Evolutionary conservation across 2,329 filamentous ascomycete genomes (phyloP).

Genomic region (Alternaria consortialis): DNA sequence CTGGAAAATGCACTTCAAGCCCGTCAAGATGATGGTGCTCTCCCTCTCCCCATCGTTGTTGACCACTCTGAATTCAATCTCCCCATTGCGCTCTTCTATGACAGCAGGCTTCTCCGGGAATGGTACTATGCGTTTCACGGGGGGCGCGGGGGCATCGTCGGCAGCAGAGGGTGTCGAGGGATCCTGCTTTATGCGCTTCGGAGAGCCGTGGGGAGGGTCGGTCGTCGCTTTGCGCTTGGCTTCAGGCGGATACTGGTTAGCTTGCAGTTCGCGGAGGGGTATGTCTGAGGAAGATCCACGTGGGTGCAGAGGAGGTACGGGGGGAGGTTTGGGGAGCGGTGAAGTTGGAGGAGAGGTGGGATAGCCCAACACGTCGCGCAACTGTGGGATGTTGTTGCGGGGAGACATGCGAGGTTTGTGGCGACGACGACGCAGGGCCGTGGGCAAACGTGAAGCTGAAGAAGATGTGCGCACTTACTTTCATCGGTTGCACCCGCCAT

Average conservation of each 20-base stretch:
- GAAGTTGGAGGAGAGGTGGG: constrained; percentile 27
- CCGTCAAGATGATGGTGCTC: constrained; percentile 92
- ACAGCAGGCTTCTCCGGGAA: constrained; percentile 96
- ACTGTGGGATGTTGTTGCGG: constrained; percentile 18
- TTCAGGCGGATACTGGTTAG: constrained; percentile 30
- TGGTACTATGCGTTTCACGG: constrained; percentile 72
- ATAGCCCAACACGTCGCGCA: constrained; percentile 33
- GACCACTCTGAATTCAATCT: constrained; percentile 96
- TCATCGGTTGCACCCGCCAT: constrained; percentile 51
- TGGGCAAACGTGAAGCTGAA: neutral
- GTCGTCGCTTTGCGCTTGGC: constrained; percentile 80
- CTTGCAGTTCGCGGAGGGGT: constrained; percentile 17
- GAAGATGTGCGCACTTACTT: constrained; percentile 36
- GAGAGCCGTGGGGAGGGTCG: constrained; percentile 66
- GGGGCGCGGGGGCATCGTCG: constrained; percentile 48
- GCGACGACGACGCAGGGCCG: neutral
- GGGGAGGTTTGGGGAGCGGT: constrained; percentile 3
- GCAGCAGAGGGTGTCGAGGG: constrained; percentile 47
- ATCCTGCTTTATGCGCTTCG: constrained; percentile 65
- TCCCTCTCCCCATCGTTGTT: constrained; percentile 93
- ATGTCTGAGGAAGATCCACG: constrained; percentile 16
- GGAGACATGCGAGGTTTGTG: constrained; percentile 10
- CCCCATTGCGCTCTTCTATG: constrained; percentile 89
- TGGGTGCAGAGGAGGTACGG: constrained; percentile 6
- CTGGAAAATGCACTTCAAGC: constrained; percentile 97